Conservation (phyloP, 225 moss, liverwort and hornwort species). For the Anthoceros angustus region DNA sequence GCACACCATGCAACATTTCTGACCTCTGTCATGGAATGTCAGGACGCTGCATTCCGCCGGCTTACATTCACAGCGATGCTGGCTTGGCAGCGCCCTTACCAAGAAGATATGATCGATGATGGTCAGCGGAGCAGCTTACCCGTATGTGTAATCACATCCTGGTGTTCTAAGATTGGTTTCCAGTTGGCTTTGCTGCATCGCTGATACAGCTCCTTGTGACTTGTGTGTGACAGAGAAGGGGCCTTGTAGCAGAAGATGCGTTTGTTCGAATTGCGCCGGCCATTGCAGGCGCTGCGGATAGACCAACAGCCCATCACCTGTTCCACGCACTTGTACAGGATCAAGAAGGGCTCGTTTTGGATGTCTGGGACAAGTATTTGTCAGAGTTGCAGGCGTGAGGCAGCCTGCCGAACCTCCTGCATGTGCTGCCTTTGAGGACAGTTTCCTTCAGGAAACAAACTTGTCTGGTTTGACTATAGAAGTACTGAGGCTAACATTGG, state of each 20-base stretch:
- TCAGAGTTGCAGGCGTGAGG: constrained; percentile 66
- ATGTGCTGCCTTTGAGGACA: not conserved
- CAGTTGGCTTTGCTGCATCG: not conserved
- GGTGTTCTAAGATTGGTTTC: not conserved
- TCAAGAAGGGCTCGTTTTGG: constrained; percentile 47
- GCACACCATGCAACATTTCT: not conserved
- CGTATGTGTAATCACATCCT: not conserved
- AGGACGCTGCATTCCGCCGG: constrained; percentile 83
- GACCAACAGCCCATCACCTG: constrained; percentile 53
- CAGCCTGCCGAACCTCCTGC: not conserved
- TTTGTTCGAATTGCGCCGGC: constrained; percentile 76
- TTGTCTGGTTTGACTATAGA: too few relatives aligned
- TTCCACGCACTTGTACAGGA: constrained; percentile 37
- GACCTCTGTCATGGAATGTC: not conserved
- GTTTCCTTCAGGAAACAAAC: not conserved
- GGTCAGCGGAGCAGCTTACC: constrained; percentile 8
- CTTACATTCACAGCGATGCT: constrained; percentile 85
- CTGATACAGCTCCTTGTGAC: not conserved
- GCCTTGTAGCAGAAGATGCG: constrained; percentile 71
- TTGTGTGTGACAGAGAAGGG: constrained; percentile 37
- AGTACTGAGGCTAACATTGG: not conserved
- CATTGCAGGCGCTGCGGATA: constrained; percentile 79
- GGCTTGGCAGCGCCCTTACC: constrained; percentile 91
- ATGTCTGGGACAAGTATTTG: constrained; percentile 56
- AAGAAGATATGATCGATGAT: constrained; percentile 22